Evolutionary conservation across 2,329 filamentous ascomycete genomes (phyloP).

Genomic region (Juglanconis oblonga): DNA sequence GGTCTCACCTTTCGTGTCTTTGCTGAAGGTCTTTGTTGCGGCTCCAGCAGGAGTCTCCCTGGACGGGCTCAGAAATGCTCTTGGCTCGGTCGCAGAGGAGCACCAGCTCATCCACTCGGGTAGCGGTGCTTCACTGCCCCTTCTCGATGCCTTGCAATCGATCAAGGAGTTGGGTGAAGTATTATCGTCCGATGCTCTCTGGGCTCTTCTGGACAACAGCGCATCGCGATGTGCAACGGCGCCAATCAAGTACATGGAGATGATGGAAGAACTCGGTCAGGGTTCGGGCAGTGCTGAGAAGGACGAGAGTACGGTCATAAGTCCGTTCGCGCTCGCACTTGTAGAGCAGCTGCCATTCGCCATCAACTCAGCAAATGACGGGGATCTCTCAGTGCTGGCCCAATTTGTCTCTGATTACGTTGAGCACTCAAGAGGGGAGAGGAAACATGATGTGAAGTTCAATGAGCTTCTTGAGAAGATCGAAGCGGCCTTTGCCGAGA

Average conservation of each 20-base stretch:
- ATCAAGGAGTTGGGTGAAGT: conserved; percentile 26
- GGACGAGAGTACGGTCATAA: conserved; percentile 41
- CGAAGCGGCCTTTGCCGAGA: conserved; percentile 12
- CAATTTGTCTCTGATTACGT: conserved; percentile 59
- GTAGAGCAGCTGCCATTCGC: conserved; percentile 76
- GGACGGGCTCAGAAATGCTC: conserved; percentile 50
- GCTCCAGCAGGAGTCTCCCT: conserved; percentile 47
- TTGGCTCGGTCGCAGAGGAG: conserved; percentile 61
- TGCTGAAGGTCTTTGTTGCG: conserved; percentile 58
- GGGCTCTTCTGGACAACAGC: conserved; percentile 80
- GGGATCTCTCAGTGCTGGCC: conserved; percentile 45
- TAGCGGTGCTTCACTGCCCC: conserved; percentile 38
- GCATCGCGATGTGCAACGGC: conserved; percentile 69
- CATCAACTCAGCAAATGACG: conserved; percentile 46
- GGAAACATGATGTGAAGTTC: conserved; percentile 34
- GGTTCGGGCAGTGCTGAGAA: conserved; percentile 29
- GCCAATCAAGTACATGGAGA: conserved; percentile 80
- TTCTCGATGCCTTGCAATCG: conserved; percentile 37
- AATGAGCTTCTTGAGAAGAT: conserved; percentile 6
- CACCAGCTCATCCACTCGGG: conserved; percentile 56
- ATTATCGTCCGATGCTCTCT: conserved; percentile 37
- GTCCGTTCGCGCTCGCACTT: conserved; percentile 66
- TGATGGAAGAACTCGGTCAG: conserved; percentile 52
- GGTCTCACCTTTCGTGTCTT: conserved; percentile 68
- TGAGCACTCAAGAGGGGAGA: conserved; percentile 48